A percentile compares a stretch with the other conserved stretches of the same genome.
phyloP scores from a whole-genome alignment of 1,139 yeast species.

The Citeromyces siamensis region DNA sequence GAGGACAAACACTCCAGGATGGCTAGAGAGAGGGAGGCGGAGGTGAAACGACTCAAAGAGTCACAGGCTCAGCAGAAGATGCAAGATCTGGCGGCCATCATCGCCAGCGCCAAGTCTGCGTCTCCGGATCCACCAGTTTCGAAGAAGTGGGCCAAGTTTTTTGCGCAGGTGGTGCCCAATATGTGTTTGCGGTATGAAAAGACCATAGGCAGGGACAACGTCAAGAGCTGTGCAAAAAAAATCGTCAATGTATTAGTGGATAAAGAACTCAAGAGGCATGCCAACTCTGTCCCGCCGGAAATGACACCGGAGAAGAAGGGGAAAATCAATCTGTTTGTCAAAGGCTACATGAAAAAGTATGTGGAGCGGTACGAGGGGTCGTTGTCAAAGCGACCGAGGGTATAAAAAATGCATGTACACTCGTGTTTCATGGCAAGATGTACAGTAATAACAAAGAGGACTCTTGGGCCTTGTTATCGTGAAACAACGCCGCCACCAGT shows the following conservation, averaged over 20 bases:
- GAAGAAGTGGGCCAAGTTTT: slow-evolving; percentile 42
- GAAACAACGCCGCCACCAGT: too few species aligned
- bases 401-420: too few species aligned
- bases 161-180: slow-evolving; percentile 77
- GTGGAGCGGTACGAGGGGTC: too few species aligned
- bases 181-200: slow-evolving; percentile 53
- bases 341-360: slow-evolving; percentile 65
- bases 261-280: slow-evolving; percentile 45
- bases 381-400: too few species aligned
- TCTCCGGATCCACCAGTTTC: slow-evolving; percentile 14
- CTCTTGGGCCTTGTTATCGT: too few species aligned
- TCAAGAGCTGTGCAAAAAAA: slow-evolving; percentile 74
- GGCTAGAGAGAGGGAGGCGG: slow-evolving; percentile 12
- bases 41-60: slow-evolving; percentile 9
- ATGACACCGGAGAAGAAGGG: slow-evolving; percentile 50
- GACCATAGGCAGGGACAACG: slow-evolving; percentile 57
- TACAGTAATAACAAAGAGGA: too few species aligned
- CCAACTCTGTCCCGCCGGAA: slow-evolving; percentile 38
- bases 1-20: slow-evolving; percentile 12
- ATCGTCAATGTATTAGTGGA: slow-evolving; percentile 48
- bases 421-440: too few species aligned
- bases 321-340: slow-evolving; percentile 56
- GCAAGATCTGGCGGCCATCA: slow-evolving; percentile 15
- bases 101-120: slow-evolving; percentile 15
- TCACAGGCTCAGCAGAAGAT: slow-evolving; percentile 14